Base-by-base conservation (phyloP, 768 basidiomycete species). In the Dioszegia aurantiaca region DNA sequence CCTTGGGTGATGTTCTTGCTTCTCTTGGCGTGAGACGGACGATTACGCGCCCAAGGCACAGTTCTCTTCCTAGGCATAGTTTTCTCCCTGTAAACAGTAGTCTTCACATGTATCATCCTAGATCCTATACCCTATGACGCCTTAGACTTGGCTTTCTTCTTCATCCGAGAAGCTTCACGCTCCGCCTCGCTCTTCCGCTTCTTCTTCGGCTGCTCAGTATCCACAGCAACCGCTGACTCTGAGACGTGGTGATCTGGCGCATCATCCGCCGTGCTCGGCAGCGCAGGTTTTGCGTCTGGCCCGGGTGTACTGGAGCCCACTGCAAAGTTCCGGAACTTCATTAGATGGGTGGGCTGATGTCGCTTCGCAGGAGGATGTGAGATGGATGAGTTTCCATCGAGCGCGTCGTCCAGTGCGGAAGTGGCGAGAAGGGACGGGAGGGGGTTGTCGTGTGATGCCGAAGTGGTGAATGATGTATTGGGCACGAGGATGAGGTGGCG, bases 271-370 rank as follows among this genome's bases (percentile, higher is more conserved):
- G 26, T 47, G 26, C 17, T 47, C 26, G 40, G n/a, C 31, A 28
- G 24, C 41, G 30, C 23, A 23, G 42, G n/a, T 10, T 27, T 28
- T 31, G 19, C 24, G 21, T 2, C 48, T 4, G 68, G 70, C 3
- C 70, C 70, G 8, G 63, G 61, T 4, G 68, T 68, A 36, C 58
- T 47, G 23, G 64, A 67, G 0, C 75, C 75, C 36, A 59, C 68
- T 17, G 69, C 69, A 14, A 60, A 47, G 58, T 76, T 76, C n/a
- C 75, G 64, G 58, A 72, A 74, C 55, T 76, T 76, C 24, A 76
- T 39, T 8, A 71, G 49, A 55, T 73, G 70, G 2, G 59, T 55
- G 0, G 73, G 75, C 40, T 74, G 75, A 17, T 45, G 36, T 40
- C 75, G 60, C 45, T 73, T 73, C 8, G 56, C 11, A 1, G 44